A percentile compares a stretch with the other conserved stretches of the same genome.
These are phyloP conservation scores for Daldinia sp. DNA, from an alignment of 2,329 filamentous ascomycete species.

Conservation along the genomic window DNA sequence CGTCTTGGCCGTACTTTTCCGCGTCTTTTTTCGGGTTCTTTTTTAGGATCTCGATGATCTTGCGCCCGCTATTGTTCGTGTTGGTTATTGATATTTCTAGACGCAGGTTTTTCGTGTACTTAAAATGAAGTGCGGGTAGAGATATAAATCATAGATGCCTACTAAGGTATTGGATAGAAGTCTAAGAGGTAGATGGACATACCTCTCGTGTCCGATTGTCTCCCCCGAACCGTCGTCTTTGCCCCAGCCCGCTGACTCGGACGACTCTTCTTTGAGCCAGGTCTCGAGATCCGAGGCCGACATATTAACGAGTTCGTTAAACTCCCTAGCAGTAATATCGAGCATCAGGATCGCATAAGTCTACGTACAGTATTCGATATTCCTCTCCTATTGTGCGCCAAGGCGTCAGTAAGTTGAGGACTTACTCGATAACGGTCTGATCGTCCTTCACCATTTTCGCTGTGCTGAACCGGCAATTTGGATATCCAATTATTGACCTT, in stretches of 20 bases:
- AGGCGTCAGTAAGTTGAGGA: neutral
- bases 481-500: neutral
- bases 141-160: too few relatives aligned
- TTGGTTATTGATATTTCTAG: neutral
- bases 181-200: too few relatives aligned
- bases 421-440: conserved; percentile 41
- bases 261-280: conserved; percentile 62
- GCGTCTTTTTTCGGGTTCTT: conserved; percentile 63
- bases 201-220: conserved; percentile 61
- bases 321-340: conserved; percentile 54
- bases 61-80: conserved; percentile 55
- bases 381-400: neutral
- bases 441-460: conserved; percentile 41
- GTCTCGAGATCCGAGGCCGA: conserved; percentile 59
- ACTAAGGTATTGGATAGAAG: too few relatives aligned
- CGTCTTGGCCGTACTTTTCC: conserved; percentile 56
- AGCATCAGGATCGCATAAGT: neutral
- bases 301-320: conserved; percentile 69
- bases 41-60: conserved; percentile 64
- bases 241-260: conserved; percentile 59
- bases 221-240: conserved; percentile 63
- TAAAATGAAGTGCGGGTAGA: too few relatives aligned
- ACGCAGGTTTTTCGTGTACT: neutral
- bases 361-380: neutral
- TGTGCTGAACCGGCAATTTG: neutral